phyloP scores from a whole-genome alignment of 78 protist species.

The Cavenderia fasciculata region DNA sequence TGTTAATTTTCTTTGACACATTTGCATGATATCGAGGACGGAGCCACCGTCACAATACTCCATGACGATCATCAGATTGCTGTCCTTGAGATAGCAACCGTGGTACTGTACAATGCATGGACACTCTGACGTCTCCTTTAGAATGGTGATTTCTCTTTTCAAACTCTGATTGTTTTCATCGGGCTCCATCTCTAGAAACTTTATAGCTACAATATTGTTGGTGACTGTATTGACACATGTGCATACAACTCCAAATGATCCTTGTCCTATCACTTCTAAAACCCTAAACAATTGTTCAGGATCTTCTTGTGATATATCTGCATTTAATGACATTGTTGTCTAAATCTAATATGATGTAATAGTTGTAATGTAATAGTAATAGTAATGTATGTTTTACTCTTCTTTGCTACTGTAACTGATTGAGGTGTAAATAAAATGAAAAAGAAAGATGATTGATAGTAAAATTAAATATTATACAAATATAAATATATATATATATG shows the following conservation, averaged over 20 bases:
- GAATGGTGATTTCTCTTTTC: constrained; percentile 73
- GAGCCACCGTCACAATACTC: constrained; percentile 84
- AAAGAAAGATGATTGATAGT: too few species aligned
- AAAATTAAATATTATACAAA: too few species aligned
- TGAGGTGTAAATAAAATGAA: too few species aligned
- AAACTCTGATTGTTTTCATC: constrained; percentile 70
- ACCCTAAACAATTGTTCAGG: constrained; percentile 82
- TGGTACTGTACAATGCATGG: constrained; percentile 76
- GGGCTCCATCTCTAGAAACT: constrained; percentile 76
- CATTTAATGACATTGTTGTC: neutral
- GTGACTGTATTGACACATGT: constrained; percentile 73
- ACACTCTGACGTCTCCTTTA: constrained; percentile 72
- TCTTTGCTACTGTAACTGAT: too few species aligned
- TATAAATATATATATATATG: too few species aligned
- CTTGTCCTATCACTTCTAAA: constrained; percentile 79
- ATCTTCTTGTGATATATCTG: constrained; percentile 72
- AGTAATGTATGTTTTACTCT: neutral
- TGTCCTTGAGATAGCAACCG: constrained; percentile 83
- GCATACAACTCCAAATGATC: constrained; percentile 82
- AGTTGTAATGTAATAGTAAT: neutral
- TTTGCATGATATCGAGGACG: constrained; percentile 77
- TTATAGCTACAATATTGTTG: constrained; percentile 73
- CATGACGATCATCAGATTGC: constrained; percentile 81
- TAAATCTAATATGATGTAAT: neutral
- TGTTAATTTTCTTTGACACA: constrained; percentile 41